phyloP scores from a whole-genome alignment of 495 filamentous ascomycete genomes.

The Penicillium longicatenatum region DNA sequence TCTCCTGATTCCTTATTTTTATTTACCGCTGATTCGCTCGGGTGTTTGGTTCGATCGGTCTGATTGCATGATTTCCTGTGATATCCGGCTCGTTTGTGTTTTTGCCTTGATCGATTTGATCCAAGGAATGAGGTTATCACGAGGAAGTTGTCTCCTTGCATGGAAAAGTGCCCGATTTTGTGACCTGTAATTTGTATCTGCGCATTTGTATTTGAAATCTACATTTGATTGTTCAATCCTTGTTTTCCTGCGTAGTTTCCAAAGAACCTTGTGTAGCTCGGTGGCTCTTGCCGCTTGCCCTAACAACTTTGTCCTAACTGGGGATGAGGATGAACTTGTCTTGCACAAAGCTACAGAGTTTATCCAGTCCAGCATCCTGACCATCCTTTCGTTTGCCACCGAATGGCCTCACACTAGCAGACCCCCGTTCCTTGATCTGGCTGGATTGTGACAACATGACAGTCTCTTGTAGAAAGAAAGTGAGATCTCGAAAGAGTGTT shows the following conservation, averaged over 20 bases:
- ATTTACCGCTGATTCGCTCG: slow-evolving; percentile 23
- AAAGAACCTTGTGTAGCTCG: background rate
- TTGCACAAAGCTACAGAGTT: background rate
- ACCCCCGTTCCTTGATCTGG: background rate
- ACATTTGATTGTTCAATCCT: background rate
- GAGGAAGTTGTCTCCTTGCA: slow-evolving; percentile 30
- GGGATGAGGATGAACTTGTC: background rate
- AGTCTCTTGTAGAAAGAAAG: slow-evolving; percentile 13
- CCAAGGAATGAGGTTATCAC: slow-evolving; percentile 43
- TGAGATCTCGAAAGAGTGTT: slow-evolving; percentile 22
- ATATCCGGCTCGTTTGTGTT: slow-evolving; percentile 50
- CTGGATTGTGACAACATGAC: slow-evolving; percentile 22
- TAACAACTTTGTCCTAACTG: background rate
- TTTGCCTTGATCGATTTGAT: slow-evolving; percentile 31
- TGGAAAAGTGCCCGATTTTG: slow-evolving; percentile 30
- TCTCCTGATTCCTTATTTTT: slow-evolving; percentile 22
- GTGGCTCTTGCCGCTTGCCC: background rate
- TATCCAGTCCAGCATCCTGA: background rate
- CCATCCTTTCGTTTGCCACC: background rate
- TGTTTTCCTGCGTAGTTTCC: background rate
- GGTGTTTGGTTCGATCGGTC: slow-evolving; percentile 39
- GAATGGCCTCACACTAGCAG: slow-evolving; percentile 7
- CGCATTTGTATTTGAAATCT: slow-evolving; percentile 6
- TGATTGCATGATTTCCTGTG: slow-evolving; percentile 40
- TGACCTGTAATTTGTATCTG: slow-evolving; percentile 19